Base-by-base conservation (phyloP, 257 asterid genomes). In the Lavandula angustifolia region DNA sequence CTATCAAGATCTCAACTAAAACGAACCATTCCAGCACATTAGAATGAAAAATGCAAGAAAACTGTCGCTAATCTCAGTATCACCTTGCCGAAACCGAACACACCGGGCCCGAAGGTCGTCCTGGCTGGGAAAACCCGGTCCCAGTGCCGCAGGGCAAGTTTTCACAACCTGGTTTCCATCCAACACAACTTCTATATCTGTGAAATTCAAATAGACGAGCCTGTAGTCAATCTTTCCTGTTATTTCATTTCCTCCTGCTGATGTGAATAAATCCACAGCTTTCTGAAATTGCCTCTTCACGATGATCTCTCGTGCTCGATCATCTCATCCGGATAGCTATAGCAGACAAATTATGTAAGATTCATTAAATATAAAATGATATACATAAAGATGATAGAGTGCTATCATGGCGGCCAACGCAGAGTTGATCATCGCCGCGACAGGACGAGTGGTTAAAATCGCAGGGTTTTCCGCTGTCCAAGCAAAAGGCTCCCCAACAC, bases 21-120 rank as follows among this genome's bases (percentile, higher is more conserved):
- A 54, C 5, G 4, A n/a, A 46, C 22, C 13, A 22, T 0, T 22
- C 27, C 27, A 22, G 2, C 2, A 22, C 27, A 22, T 22, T 22
- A 22, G 27, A 22, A 22, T 22, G 27, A 22, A 22, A 22, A 22
- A 22, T 22, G 27, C 27, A 22, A 22, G 27, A 22, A 22, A 22
- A 22, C 27, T 22, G 1, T 22, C 27, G 1, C 69, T 57, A 6
- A 79, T 90, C 90, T 81, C 68, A 10, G 67, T 72, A 52, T 85
- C 87, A 11, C 94, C 90, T 55, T 85, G 90, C 63, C 78, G 81
- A 29, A 85, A 44, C 84, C 86, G 5, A 79, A 81, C 55, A 41
- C 80, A n/a, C 90, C 94, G 6, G 90, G 94, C 4, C 90, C 94
- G 40, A 83, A 87, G 4, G 90, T 85, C n/a, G 94, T 85, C 55